These are phyloP conservation scores for Phytomonas serpens DNA, from an alignment of 208 protist genomes.

Conservation along the genomic window DNA sequence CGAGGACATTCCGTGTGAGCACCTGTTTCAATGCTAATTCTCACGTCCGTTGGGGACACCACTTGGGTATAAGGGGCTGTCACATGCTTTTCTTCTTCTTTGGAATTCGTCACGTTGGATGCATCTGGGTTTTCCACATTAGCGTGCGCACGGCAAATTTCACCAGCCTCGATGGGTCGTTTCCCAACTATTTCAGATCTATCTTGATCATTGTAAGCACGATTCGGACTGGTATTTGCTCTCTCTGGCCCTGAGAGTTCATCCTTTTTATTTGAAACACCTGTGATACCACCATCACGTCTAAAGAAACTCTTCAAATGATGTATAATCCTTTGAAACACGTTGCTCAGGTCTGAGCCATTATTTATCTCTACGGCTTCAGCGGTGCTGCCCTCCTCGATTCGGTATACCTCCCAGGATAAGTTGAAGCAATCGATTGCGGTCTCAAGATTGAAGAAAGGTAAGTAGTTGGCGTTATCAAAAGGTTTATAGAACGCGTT, in stretches of 20 bases:
- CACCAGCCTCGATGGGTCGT: not conserved
- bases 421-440: conserved; percentile 85
- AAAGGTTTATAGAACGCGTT: conserved; percentile 49
- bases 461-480: conserved; percentile 43
- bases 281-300: not conserved
- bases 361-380: not conserved
- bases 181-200: not conserved
- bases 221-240: not conserved
- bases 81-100: not conserved
- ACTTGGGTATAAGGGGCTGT: not conserved
- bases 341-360: not conserved
- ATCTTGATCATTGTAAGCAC: not conserved
- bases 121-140: not conserved
- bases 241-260: not conserved
- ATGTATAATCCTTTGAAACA: not conserved
- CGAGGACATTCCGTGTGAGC: not conserved
- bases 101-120: not conserved
- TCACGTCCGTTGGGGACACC: not conserved
- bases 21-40: not conserved
- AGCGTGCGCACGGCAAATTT: not conserved
- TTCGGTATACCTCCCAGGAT: conserved; percentile 65
- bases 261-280: not conserved
- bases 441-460: conserved; percentile 86
- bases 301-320: not conserved
- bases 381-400: conserved; percentile 26